Conservation (phyloP, 305 asterid genomes). For the Fraxinus sp. region DNA sequence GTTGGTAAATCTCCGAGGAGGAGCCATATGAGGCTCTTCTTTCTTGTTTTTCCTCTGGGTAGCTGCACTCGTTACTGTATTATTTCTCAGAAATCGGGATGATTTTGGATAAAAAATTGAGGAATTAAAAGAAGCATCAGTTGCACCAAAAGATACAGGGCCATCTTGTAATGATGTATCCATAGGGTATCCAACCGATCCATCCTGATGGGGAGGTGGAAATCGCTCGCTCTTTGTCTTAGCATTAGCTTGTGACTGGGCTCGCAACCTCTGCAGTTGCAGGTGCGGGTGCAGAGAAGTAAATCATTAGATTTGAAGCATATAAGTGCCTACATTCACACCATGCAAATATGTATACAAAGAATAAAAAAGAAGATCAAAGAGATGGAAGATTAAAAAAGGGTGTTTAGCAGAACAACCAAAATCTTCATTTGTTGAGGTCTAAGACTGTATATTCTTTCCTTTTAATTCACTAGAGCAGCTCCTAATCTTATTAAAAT, state of each 20-base stretch:
- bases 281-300: background rate
- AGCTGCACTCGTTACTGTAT: conserved; percentile 36
- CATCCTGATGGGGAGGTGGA: conserved; percentile 98
- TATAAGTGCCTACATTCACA: background rate
- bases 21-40: conserved; percentile 56
- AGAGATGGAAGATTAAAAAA: background rate
- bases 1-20: conserved; percentile 56
- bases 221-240: conserved; percentile 91
- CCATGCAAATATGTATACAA: background rate
- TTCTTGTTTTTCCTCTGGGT: conserved; percentile 45
- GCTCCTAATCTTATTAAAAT: background rate
- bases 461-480: background rate
- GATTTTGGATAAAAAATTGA: conserved; percentile 51
- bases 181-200: conserved; percentile 59
- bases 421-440: background rate
- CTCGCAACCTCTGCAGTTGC: conserved; percentile 68
- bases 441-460: background rate
- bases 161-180: conserved; percentile 46
- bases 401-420: background rate
- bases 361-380: background rate
- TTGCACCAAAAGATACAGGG: conserved; percentile 52
- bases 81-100: conserved; percentile 43
- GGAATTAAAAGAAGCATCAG: conserved; percentile 52
- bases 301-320: background rate
- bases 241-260: conserved; percentile 50